Evolutionary conservation across 2,329 filamentous ascomycete genomes (phyloP), one percentile per base, ranked within the genome.

Genomic region (Chaetomiaceae sp.): DNA sequence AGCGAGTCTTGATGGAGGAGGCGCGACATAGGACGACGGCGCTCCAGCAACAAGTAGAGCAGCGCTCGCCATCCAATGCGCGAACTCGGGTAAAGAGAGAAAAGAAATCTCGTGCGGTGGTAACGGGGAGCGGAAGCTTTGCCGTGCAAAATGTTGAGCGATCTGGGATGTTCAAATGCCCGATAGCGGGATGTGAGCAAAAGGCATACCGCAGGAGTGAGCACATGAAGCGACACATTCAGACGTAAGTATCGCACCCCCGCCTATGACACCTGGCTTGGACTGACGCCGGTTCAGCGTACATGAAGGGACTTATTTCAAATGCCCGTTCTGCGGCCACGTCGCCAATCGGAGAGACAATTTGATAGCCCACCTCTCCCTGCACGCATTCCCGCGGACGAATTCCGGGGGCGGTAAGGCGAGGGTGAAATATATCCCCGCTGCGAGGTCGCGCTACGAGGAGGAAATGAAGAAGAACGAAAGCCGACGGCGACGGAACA

Each of bases 181-280:
- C 72, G 14, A 71, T 74, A 29, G 69, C 69, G 6, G 70, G 70
- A 25, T 81, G 78, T 63, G 63, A 43, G 1, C 48, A 9, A 5
- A 43, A 48, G 29, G 48, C 54, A 5, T 66, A 71, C 58, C 75
- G 74, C 59, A 71, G 78, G 51, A 75, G 74, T 21, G 79, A 82
- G 64, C 79, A 82, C 56, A 66, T 81, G 16, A 81, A 80, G 67
- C 72, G 79, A 25, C 79, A 82, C 61, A 70, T 75, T 47, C 71
- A 72, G 48, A 75, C 75, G 77, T 80, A 61, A 69, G 75, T 72
- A 18, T n/a, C 5, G 5, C 23, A 13, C 14, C 21, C 2, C 36
- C 10, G 5, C 5, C 14, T 5, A 5, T 10, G n/a, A 37, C 18
- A 27, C 14, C 11, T 18, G 5, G 29, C 9, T 16, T 20, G 3